phyloP scores from a whole-genome alignment of 768 basidiomycete genomes.

The Tricholoma saponaceum region DNA sequence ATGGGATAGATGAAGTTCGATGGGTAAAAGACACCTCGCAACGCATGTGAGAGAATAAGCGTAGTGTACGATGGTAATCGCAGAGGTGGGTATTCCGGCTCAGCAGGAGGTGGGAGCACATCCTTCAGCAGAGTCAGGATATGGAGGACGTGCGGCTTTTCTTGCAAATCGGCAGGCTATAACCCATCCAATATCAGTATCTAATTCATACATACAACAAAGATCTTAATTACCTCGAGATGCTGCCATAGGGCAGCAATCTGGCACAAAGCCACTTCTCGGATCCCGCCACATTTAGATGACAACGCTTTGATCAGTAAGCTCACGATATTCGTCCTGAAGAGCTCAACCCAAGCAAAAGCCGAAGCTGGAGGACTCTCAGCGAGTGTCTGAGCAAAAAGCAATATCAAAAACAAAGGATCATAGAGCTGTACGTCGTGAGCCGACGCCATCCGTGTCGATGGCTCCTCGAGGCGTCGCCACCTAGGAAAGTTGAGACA shows the following conservation, averaged over 20 bases:
- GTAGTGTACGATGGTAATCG: constrained; percentile 77
- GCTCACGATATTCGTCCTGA: constrained; percentile 75
- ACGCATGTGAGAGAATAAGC: constrained; percentile 77
- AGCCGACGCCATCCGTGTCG: constrained; percentile 15
- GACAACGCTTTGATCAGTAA: constrained; percentile 72
- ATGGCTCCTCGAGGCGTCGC: constrained; percentile 44
- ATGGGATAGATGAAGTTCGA: constrained; percentile 86
- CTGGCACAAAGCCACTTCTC: constrained; percentile 57
- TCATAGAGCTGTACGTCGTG: constrained; percentile 61
- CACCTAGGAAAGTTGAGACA: constrained; percentile 68
- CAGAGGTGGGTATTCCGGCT: constrained; percentile 25
- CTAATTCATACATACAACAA: not conserved
- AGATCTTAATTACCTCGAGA: constrained; percentile 58
- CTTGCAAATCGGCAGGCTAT: constrained; percentile 67
- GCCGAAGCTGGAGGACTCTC: constrained; percentile 55
- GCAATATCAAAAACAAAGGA: constrained; percentile 66
- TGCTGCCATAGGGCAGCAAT: constrained; percentile 56
- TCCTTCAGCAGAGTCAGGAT: constrained; percentile 67
- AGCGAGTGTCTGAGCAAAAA: constrained; percentile 64
- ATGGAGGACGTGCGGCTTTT: constrained; percentile 68
- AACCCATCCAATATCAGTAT: not conserved
- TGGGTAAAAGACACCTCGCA: constrained; percentile 82
- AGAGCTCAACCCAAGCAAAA: constrained; percentile 81
- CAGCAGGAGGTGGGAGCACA: constrained; percentile 39
- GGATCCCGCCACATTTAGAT: constrained; percentile 54